Base-by-base conservation (phyloP, 768 basidiomycete species). In the Lactarius pseudohatsudake region DNA sequence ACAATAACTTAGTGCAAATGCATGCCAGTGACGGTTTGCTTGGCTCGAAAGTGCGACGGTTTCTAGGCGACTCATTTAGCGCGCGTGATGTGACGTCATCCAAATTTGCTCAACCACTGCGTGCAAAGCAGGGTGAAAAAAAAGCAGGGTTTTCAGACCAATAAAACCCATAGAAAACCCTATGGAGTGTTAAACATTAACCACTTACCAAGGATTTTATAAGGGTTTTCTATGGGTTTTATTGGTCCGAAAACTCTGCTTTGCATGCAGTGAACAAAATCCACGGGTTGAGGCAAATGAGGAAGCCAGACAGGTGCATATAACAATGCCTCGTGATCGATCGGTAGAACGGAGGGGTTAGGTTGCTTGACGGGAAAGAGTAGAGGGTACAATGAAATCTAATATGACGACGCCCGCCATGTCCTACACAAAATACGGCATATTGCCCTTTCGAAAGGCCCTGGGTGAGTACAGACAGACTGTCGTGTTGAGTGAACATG, bases 371-470 rank as follows among this genome's bases (percentile, higher is more conserved):
- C 1, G 10, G 20, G 8, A 58, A 53, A 22, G 11, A 13, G 40
- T 34, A 20, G 38, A 36, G 38, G 9, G 22, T 57, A 41, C 13
- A 57, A n/a, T 18, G 43, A 5, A 50, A 57, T 62, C 47, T 65
- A 60, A 34, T 65, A 16, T 10, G 47, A 65, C 30, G 53, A 60
- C 36, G 56, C 22, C 50, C 15, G 18, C n/a, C 16, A 54, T 57
- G 50, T 57, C 59, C 73, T 74, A 84, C 54, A 84, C 83, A 74
- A 85, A 85, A 74, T 84, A 85, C 22, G 81, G 82, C 78, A 86
- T 84, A 60, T 80, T 80, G 55, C 76, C 82, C 85, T 85, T 70
- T 58, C 6, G 22, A n/a, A 56, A 64, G 56, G 41, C 15, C 13
- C 26, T 28, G 40, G 30, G 56, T 67, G 3, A 62, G 66, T 26